Evolutionary conservation across 306 rosid genomes (phyloP), one percentile per base, ranked within the genome.

Genomic region (Oemleria cerasiformis): DNA sequence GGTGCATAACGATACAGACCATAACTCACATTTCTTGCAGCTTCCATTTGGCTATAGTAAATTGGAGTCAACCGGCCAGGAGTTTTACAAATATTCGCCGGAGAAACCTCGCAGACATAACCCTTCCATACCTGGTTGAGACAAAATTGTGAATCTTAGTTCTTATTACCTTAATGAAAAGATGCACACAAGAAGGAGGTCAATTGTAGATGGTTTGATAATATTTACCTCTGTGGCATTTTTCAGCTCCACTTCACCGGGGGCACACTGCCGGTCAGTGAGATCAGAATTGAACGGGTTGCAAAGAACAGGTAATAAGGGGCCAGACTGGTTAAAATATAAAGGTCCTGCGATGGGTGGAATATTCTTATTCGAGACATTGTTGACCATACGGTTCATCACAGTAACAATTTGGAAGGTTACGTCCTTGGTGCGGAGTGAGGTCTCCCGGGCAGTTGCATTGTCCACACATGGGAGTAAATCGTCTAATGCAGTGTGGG

Each of bases 281-380:
- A 81, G 83, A 73, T 87, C 57, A 2, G 71, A 0, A 16, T 84
- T 2, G 38, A 81, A 94, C 2, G 96, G 98, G 65, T 77, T 87
- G 86, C 97, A 94, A 36, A 94, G 91, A 50, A 40, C 7, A 39
- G 98, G 97, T 65, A 89, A 20, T 39, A 16, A 64, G 0, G 98
- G 92, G 5, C 95, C 92, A 43, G 98, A 94, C 75, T 91, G 91
- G 25, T 93, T 93, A 82, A 72, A 87, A 60, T 73, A 87, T 6
- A 89, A 4, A 2, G 91, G 79, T 5, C 73, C 74, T 0, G 58
- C 62, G 13, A 2, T 9, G 42, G 99, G 84, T 7, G 79, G 60
- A 19, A 12, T 8, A 49, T 86, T 60, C 50, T n/a, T 56, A 62
- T 91, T 91, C 0, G 90, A 34, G 42, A 78, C 44, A 21, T 47